Evolutionary conservation across 2,329 filamentous ascomycete genomes (phyloP).

Genomic region (Rutstroemia sp.): DNA sequence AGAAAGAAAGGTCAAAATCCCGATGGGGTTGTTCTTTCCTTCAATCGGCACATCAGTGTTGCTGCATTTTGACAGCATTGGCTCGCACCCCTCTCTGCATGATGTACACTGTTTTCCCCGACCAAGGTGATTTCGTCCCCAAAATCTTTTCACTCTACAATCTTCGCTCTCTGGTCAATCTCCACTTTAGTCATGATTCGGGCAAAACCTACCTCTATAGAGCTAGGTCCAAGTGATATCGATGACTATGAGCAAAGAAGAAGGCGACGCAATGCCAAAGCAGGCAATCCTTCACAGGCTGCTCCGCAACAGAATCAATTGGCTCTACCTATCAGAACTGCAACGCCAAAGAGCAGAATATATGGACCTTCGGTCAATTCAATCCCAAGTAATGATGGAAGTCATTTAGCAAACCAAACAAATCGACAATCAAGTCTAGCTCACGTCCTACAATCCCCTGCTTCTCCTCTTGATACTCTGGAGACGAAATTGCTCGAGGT

Average conservation of each 20-base stretch:
- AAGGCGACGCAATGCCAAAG: neutral
- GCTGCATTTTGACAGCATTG: no score
- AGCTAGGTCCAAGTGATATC: constrained; percentile 21
- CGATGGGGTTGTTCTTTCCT: no score
- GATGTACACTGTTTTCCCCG: neutral
- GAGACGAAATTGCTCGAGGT: neutral
- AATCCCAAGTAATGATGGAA: constrained; percentile 5
- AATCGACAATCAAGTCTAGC: neutral
- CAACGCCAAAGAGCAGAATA: neutral
- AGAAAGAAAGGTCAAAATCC: no score
- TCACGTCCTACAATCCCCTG: neutral
- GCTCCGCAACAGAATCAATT: neutral
- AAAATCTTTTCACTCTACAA: no score
- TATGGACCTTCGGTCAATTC: neutral
- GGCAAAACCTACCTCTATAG: constrained; percentile 19
- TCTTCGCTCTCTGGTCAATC: neutral
- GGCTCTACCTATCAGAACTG: constrained; percentile 1
- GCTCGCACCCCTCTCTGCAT: neutral
- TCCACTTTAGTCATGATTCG: constrained; percentile 22
- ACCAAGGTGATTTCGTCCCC: neutral
- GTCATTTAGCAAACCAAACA: neutral
- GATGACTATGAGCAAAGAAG: constrained; percentile 21
- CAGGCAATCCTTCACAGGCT: neutral
- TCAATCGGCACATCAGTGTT: no score
- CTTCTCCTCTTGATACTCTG: neutral